Evolutionary conservation across 2,329 filamentous ascomycete species (phyloP).

Genomic region (Monosporascus ibericus): DNA sequence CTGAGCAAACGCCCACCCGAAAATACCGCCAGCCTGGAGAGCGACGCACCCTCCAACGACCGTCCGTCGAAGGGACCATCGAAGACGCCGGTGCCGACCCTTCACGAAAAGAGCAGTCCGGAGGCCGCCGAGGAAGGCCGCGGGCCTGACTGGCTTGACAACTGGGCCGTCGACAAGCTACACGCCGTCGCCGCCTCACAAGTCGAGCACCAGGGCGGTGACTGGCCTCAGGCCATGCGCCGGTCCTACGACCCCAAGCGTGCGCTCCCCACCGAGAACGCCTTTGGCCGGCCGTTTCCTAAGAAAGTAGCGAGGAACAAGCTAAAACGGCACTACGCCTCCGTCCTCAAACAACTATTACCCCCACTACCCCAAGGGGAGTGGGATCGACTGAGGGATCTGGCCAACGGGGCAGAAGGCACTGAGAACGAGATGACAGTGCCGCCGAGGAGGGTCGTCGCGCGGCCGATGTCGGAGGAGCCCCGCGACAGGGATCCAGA

Average conservation of each 20-base stretch:
- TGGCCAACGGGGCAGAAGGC: slow-evolving; percentile 37
- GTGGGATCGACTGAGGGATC: slow-evolving; percentile 47
- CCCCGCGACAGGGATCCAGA: background rate
- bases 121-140: background rate
- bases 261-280: slow-evolving; percentile 35
- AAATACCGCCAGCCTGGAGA: slow-evolving; percentile 36
- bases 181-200: slow-evolving; percentile 37
- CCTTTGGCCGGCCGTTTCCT: slow-evolving; percentile 42
- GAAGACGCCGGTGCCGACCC: background rate
- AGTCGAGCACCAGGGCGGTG: slow-evolving; percentile 21
- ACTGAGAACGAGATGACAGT: slow-evolving; percentile 29
- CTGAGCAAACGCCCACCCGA: slow-evolving; percentile 33
- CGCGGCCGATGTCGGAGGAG: slow-evolving; percentile 3
- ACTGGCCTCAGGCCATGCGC: slow-evolving; percentile 21
- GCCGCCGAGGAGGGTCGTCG: slow-evolving; percentile 30
- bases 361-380: slow-evolving; percentile 49
- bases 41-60: slow-evolving; percentile 1
- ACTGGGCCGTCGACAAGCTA: slow-evolving; percentile 45
- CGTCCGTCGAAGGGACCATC: no score
- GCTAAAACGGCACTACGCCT: slow-evolving; percentile 42
- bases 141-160: slow-evolving; percentile 36
- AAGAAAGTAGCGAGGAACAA: slow-evolving; percentile 35
- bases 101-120: background rate
- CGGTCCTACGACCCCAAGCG: slow-evolving; percentile 28
- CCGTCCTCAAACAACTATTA: slow-evolving; percentile 38